These are phyloP conservation scores for Talaromyces sp. DNA, from an alignment of 2,329 filamentous ascomycete genomes.

Conservation along the genomic window DNA sequence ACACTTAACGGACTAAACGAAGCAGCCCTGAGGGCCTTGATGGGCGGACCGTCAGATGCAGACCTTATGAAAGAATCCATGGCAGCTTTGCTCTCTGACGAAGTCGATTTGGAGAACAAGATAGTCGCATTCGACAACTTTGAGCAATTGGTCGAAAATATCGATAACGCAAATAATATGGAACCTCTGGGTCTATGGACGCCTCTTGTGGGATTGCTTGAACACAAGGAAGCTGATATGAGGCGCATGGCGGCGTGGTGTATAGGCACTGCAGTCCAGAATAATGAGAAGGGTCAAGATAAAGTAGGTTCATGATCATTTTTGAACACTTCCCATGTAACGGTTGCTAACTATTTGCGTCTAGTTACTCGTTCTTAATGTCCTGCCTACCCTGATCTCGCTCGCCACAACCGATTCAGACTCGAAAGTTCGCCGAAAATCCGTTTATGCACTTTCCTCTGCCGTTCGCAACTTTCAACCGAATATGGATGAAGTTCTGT, in stretches of 20 bases:
- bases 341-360: constrained; percentile 21
- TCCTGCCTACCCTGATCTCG: constrained; percentile 67
- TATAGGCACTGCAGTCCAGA: constrained; percentile 90
- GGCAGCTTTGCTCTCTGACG: constrained; percentile 66
- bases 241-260: constrained; percentile 91
- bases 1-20: constrained; percentile 57
- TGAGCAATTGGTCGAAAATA: constrained; percentile 83
- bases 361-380: constrained; percentile 60
- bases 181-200: constrained; percentile 76
- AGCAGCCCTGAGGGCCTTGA: constrained; percentile 68
- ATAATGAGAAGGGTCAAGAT: constrained; percentile 85
- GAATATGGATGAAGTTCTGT: constrained; percentile 63
- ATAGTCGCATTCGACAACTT: constrained; percentile 90
- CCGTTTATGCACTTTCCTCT: constrained; percentile 83
- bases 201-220: constrained; percentile 71
- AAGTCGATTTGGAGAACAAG: constrained; percentile 70
- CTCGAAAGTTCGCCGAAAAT: constrained; percentile 74
- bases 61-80: constrained; percentile 88
- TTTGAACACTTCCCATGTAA: too few species aligned
- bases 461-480: constrained; percentile 87
- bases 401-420: constrained; percentile 62
- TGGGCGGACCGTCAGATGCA: constrained; percentile 84
- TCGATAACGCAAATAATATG: constrained; percentile 97
- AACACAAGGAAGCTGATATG: constrained; percentile 67
- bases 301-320: constrained; percentile 45